A percentile compares a stretch with the other conserved stretches of the same genome.
Conservation (phyloP, 257 asterid species). For the Avicennia marina region DNA sequence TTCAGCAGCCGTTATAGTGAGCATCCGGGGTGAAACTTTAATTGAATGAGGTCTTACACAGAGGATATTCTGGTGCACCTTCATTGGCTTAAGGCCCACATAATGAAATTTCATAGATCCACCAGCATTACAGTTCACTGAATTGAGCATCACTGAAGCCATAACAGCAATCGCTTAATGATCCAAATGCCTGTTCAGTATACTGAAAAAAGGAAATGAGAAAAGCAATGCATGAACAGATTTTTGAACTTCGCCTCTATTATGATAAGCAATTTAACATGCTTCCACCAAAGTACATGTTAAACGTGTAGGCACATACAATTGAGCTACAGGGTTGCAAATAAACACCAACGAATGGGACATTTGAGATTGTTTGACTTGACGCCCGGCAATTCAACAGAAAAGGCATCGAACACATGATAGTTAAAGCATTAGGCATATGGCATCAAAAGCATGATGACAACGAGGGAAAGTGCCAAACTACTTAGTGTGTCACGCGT, state of each 20-base stretch:
- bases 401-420: no score
- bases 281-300: neutral
- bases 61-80: conserved; percentile 18
- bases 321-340: neutral
- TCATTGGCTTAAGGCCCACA: conserved; percentile 33
- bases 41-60: conserved; percentile 21
- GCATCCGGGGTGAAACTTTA: conserved; percentile 16
- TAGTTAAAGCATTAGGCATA: no score
- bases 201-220: neutral
- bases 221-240: neutral
- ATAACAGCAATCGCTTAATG: conserved; percentile 16
- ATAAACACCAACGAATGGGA: neutral
- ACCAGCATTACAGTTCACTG: conserved; percentile 25
- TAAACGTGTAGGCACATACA: neutral
- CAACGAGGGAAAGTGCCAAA: no score
- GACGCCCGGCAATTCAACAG: no score
- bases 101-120: conserved; percentile 32
- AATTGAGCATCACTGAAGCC: conserved; percentile 42
- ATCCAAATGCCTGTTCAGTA: neutral
- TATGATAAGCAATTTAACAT: neutral
- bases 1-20: conserved; percentile 39
- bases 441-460: no score
- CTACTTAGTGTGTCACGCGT: no score
- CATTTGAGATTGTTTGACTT: neutral
- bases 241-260: neutral